Evolutionary conservation across 2,329 filamentous ascomycete species (phyloP), one percentile per base, ranked within the genome.

Genomic region (Tolypocladium cylindrosporum): DNA sequence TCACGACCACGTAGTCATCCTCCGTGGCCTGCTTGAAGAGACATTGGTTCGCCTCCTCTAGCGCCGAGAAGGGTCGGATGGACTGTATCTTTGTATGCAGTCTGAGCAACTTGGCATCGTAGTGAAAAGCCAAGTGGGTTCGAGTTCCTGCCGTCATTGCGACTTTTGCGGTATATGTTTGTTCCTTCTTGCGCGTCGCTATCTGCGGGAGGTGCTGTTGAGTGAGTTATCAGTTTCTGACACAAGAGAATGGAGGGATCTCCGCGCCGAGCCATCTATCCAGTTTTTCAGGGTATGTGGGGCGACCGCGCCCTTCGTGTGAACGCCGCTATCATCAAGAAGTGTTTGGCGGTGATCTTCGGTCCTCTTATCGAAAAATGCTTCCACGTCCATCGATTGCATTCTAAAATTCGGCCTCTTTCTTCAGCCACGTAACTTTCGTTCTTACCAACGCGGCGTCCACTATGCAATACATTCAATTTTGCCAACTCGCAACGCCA

Each of bases 21-120:
- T 79, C 75, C 10, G 67, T 67, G 5, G 73, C 77, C 14, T 79
- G 71, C 66, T 88, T 88, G 74, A 85, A 85, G 11, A 89, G 78
- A 8, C 71, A 66, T 55, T 74, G 77, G 58, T 83, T 81, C 39
- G 74, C 69, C 40, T 79, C 73, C 3, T 81, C 75, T 1, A 88
- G 75, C 2, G 72, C 67, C 0, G 74, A 65, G 60, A 85, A 77
- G 0, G 80, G 74, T 1, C 72, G 70, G 40, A 86, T 69, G 8
- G 77, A 76, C 5, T 73, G 72, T 31, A 85, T 69, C 2, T 66
- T 65, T 0, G 78, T 77, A 31, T 71, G 65, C 36, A 81, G 74
- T 0, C 65, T 73, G 58, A 74, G 66, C 2, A 80, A 72, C 58
- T 75, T 75, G 16, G 69, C 71, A 58, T 79, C 68, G 56, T 73